Percentiles rank a stretch among this genome's conserved stretches.
phyloP scores from a whole-genome alignment of 2,329 filamentous ascomycete species.

The Fusarium acutatum region DNA sequence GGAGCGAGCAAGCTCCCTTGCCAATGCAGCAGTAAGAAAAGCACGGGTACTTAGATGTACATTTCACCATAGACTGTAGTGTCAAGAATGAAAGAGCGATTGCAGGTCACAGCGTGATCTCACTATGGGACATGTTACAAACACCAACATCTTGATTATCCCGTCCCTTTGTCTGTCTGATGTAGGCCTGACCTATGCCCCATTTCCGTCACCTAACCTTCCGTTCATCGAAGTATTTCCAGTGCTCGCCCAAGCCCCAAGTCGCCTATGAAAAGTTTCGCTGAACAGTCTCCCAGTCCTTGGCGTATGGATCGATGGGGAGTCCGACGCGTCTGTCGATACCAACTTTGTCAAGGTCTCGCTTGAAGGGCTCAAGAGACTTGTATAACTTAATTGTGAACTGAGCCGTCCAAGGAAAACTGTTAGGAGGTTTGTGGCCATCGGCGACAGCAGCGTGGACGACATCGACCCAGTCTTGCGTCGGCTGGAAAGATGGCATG shows the following conservation, averaged over 20 bases:
- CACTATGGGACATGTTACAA: no score
- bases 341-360: accelerated
- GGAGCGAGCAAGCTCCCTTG: neutral
- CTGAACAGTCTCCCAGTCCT: neutral
- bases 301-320: accelerated
- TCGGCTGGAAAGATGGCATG: accelerated
- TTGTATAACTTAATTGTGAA: neutral
- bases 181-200: no score
- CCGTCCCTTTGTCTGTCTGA: no score
- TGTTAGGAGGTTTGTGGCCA: accelerated
- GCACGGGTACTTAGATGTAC: accelerated
- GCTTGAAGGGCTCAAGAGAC: accelerated
- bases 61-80: accelerated
- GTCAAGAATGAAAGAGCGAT: neutral
- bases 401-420: accelerated
- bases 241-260: no score
- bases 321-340: accelerated
- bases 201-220: no score
- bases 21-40: no score
- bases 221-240: no score
- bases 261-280: neutral
- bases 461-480: accelerated
- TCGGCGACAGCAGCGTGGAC: neutral
- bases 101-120: no score
- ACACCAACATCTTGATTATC: no score